Evolutionary conservation across 2,329 filamentous ascomycete species (phyloP).

Genomic region (Botrytis elliptica): DNA sequence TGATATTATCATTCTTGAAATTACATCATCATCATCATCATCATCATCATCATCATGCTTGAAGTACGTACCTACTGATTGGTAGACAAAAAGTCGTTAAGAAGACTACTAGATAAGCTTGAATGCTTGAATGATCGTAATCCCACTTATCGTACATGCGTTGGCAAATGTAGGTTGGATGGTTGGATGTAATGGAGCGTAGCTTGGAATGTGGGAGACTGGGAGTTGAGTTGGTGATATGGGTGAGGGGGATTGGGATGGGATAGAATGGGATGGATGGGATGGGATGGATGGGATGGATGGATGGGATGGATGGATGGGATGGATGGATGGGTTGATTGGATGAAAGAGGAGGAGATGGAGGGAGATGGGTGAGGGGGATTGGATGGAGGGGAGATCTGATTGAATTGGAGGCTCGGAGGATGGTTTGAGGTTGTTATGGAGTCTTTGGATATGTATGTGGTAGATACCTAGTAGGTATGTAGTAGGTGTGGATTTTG

Average conservation of each 20-base stretch:
- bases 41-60: too few relatives aligned
- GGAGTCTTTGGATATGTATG: background rate
- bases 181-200: too few relatives aligned
- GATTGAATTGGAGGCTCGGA: background rate
- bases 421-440: background rate
- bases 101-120: background rate
- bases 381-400: background rate
- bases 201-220: background rate
- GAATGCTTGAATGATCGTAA: background rate
- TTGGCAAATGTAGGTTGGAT: background rate
- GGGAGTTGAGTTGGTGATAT: slow-evolving; percentile 4
- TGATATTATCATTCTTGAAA: too few relatives aligned
- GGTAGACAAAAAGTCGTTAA: too few relatives aligned
- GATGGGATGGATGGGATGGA: background rate
- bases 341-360: background rate
- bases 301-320: background rate
- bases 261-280: background rate
- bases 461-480: too few relatives aligned
- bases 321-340: background rate
- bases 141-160: slow-evolving; percentile 4
- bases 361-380: too few relatives aligned
- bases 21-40: background rate
- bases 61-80: too few relatives aligned
- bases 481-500: too few relatives aligned
- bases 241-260: background rate